Conservation (phyloP, 2,329 filamentous ascomycete genomes). For the Sporothrix dimorphospora region DNA sequence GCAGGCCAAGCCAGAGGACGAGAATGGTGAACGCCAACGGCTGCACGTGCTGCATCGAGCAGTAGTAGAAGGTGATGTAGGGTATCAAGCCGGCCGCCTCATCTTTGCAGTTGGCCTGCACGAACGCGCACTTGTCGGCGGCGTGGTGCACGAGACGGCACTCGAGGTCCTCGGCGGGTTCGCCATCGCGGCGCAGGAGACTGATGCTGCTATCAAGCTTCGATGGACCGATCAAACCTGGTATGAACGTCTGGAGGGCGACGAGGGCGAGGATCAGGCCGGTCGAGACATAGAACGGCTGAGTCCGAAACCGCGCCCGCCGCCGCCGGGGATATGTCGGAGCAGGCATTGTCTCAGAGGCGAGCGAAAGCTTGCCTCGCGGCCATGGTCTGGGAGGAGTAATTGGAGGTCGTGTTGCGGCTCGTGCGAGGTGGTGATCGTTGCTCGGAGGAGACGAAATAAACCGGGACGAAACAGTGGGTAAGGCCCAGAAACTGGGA, state of each 20-base stretch:
- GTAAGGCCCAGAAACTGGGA: background rate
- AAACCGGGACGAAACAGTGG: background rate
- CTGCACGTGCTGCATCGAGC: conserved; percentile 67
- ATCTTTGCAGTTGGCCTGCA: conserved; percentile 78
- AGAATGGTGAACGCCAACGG: conserved; percentile 79
- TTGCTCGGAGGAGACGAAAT: conserved; percentile 11
- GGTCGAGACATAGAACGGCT: conserved; percentile 55
- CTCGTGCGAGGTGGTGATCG: conserved; percentile 2
- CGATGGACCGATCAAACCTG: background rate
- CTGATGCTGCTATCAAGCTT: background rate
- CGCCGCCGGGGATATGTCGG: conserved; percentile 33
- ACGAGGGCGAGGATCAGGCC: conserved; percentile 50
- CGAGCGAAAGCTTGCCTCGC: background rate
- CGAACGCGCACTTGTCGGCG: conserved; percentile 82
- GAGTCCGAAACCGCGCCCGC: conserved; percentile 47
- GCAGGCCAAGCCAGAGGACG: conserved; percentile 78
- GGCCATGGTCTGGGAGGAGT: conserved; percentile 6
- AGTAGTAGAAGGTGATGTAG: conserved; percentile 92
- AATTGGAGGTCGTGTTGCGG: background rate
- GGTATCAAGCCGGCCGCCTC: conserved; percentile 88
- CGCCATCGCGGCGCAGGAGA: conserved; percentile 20
- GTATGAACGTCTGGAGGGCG: conserved; percentile 42
- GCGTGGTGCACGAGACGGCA: conserved; percentile 80
- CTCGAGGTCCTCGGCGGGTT: conserved; percentile 48
- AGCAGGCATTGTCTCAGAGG: conserved; percentile 21